phyloP scores from a whole-genome alignment of 2,329 filamentous ascomycete genomes.

The Cytospora schulzeri region DNA sequence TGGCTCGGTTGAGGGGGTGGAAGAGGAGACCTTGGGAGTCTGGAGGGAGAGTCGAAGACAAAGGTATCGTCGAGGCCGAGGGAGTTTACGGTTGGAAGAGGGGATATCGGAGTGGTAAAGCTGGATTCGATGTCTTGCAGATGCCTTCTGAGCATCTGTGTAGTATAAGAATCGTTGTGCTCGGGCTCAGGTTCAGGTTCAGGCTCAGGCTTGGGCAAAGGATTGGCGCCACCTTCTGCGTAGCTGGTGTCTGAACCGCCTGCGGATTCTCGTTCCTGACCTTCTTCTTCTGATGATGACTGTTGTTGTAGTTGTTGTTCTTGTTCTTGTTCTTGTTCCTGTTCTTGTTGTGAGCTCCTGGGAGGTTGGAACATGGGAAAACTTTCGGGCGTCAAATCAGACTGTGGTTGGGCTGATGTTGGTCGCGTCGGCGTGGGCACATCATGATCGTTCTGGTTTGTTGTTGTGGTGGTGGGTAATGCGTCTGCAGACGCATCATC shows the following conservation, averaged over 20 bases:
- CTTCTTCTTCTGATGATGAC: no score
- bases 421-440: conserved; percentile 22
- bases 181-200: conserved; percentile 33
- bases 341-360: not conserved
- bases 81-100: conserved; percentile 50
- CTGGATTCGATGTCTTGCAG: conserved; percentile 67
- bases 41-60: conserved; percentile 54
- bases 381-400: conserved; percentile 10
- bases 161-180: conserved; percentile 53
- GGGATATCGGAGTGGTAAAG: conserved; percentile 61
- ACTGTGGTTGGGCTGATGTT: conserved; percentile 12
- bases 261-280: conserved; percentile 5
- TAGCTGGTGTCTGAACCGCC: conserved; percentile 43
- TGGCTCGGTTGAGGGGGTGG: conserved; percentile 4
- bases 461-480: no score
- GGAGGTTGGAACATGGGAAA: conserved; percentile 23
- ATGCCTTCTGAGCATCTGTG: conserved; percentile 57
- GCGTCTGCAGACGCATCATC: no score
- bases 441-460: conserved; percentile 8
- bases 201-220: no score
- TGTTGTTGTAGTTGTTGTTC: no score
- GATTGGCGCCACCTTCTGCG: conserved; percentile 41
- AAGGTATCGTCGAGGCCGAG: conserved; percentile 61
- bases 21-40: conserved; percentile 28
- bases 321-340: no score